Evolutionary conservation across 257 asterid genomes (phyloP).

Genomic region (Forsythia suspensa): DNA sequence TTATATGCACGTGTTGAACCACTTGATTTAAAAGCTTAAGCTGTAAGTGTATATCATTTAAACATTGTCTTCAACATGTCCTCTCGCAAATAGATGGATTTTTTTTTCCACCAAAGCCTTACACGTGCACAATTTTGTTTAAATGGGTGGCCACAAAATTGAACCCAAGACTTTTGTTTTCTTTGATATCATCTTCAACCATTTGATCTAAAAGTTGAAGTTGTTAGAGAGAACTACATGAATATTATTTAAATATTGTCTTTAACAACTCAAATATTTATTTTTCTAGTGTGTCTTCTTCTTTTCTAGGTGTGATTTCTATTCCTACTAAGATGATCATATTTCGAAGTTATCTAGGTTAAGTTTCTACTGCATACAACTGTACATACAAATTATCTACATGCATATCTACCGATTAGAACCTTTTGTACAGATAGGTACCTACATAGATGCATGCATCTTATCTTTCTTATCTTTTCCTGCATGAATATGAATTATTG

Average conservation of each 20-base stretch:
- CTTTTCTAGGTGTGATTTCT: background rate
- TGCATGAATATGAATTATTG: slow-evolving; percentile 2
- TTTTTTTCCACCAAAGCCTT: too few species aligned
- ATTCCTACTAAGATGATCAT: background rate
- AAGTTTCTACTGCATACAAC: background rate
- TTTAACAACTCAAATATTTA: too few species aligned
- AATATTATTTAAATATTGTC: too few species aligned
- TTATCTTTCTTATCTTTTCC: background rate
- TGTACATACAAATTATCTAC: background rate
- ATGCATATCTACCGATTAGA: background rate
- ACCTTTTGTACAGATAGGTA: background rate
- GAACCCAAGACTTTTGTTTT: background rate
- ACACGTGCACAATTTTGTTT: background rate
- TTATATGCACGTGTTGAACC: background rate
- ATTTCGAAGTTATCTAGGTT: background rate
- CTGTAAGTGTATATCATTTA: background rate
- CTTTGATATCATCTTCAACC: background rate
- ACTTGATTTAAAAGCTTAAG: background rate
- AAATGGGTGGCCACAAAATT: background rate
- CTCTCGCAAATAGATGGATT: too few species aligned
- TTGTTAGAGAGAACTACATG: too few species aligned
- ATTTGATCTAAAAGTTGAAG: too few species aligned
- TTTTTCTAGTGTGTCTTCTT: background rate
- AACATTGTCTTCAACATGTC: too few species aligned
- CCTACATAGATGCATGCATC: background rate